Evolutionary conservation across 225 moss, liverwort and hornwort genomes (phyloP), one percentile per base, ranked within the genome.

Genomic region (Neckera pumila): DNA sequence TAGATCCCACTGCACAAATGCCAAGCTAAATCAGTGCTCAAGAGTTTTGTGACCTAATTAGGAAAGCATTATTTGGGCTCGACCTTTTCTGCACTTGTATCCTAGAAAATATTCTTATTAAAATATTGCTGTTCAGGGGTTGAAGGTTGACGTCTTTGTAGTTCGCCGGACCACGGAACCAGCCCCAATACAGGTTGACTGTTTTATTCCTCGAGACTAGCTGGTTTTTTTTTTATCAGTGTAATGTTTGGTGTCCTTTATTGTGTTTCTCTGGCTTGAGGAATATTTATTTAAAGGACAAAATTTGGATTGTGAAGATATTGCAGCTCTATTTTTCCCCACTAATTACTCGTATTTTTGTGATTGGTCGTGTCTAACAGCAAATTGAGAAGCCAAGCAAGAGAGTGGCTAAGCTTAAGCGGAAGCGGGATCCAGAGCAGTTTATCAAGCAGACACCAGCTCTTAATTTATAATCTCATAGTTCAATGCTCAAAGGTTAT

Each of bases 131-230:
- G 82, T 85, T 76, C 91, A 96, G 96, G 97, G 97, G 18, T 90
- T 97, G 65, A 86, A 87, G 69, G 97, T 97, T 84, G 96, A 97
- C 79, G 95, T 97, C 8, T 97, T 93, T 64, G 97, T 97, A 36
- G 92, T 96, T 89, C 91, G 90, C 82, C 94, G 97, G 84, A 97
- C 97, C 65, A 67, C 84, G 77, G 93, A 93, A 88, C 90, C 95
- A 42, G 93, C 93, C 30, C 88, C 88, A 27, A 81, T 20, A 56
- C 92, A 89, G 84, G 93, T 93, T 49, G 75, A 70, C 67, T 73
- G 58, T 59, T 59, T 78, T 38, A 36, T 83, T 65, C 72, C 77
- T 51, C 22, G 34, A 83, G 61, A 61, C 25, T 85, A 33, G 36
- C 69, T 81, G 36, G 9, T 1, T 58, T 1, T 58, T 43, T 42